A percentile compares a stretch with the other conserved stretches of the same genome.
These are phyloP conservation scores for Pythium guiyangense DNA, from an alignment of 352 stramenopile species.

Conservation along the genomic window DNA sequence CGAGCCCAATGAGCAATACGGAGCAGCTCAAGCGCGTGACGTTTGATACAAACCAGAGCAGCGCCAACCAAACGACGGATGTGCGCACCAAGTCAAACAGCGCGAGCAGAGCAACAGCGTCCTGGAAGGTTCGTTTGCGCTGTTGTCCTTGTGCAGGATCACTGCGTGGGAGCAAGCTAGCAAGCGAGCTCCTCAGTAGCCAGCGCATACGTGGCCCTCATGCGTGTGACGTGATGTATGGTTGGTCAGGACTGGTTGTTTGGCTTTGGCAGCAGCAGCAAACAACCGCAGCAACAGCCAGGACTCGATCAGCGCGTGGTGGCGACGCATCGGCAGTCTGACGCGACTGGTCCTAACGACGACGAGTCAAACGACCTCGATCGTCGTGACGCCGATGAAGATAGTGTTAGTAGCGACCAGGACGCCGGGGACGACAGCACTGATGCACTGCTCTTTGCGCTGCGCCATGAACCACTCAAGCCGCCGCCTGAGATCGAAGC, in stretches of 20 bases:
- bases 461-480: constrained; percentile 25
- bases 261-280: constrained; percentile 2
- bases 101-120: not conserved
- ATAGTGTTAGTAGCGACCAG: constrained; percentile 6
- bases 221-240: not conserved
- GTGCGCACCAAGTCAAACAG: not conserved
- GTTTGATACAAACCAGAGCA: not conserved
- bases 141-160: not conserved
- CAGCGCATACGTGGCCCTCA: not conserved
- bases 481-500: constrained; percentile 40
- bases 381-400: not conserved
- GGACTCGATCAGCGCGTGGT: not conserved
- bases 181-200: not conserved
- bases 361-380: constrained; percentile 11
- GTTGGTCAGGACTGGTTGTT: constrained; percentile 21
- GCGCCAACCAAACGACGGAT: not conserved
- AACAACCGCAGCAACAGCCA: constrained; percentile 4
- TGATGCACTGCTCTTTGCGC: not conserved
- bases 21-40: not conserved
- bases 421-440: constrained; percentile 5
- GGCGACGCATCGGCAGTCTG: constrained; percentile 7
- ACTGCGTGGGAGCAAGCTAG: not conserved
- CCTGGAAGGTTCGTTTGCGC: constrained; percentile 10
- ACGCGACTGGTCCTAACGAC: constrained; percentile 8
- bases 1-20: too few species aligned